These are phyloP conservation scores for Whalleya microplaca DNA, from an alignment of 2,329 filamentous ascomycete species.

Conservation along the genomic window DNA sequence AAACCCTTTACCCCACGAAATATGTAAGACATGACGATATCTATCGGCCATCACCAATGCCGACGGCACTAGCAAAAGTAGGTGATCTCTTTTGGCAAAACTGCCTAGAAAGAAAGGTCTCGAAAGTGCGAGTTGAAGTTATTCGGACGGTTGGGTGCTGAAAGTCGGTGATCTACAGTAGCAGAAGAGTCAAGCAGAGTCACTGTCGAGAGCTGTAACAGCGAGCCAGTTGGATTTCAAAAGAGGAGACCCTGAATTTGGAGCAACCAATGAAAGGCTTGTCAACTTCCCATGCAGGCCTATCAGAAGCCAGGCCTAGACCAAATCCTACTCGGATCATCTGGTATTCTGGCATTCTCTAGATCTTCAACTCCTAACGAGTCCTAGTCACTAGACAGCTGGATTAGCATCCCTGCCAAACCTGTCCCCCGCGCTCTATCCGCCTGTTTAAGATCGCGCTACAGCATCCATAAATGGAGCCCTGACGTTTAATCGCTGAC, in stretches of 20 bases:
- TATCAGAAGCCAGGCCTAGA: not conserved
- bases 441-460: no score
- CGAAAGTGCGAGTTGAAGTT: not conserved
- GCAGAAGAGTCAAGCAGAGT: not conserved
- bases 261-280: slow-evolving; percentile 11
- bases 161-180: not conserved
- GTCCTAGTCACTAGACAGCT: no score
- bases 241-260: slow-evolving; percentile 11
- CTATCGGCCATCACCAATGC: not conserved
- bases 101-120: not conserved
- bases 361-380: no score
- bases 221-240: slow-evolving; percentile 8
- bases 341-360: no score
- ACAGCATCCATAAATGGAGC: slow-evolving; percentile 18
- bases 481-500: slow-evolving; percentile 25
- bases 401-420: no score
- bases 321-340: no score
- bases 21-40: not conserved
- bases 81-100: no score
- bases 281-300: slow-evolving; percentile 5
- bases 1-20: slow-evolving; percentile 13
- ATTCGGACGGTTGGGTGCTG: not conserved
- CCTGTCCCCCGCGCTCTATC: no score
- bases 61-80: no score
- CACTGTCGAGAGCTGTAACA: not conserved